These are phyloP conservation scores for Taphrina wiesneri DNA, from an alignment of 1,139 yeast genomes.

Conservation along the genomic window DNA sequence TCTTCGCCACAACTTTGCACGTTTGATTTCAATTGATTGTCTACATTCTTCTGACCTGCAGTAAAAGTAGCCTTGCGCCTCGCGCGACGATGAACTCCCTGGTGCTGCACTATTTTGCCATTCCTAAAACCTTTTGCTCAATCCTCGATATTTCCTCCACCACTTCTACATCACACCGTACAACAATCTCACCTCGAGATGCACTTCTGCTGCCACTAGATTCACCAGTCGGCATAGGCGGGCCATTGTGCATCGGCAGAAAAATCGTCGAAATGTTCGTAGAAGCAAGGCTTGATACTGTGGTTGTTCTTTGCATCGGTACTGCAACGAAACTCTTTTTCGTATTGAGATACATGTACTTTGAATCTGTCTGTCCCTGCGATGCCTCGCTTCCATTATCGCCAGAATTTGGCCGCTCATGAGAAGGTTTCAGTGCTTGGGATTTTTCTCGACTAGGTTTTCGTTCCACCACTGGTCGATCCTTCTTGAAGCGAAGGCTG, in stretches of 20 bases:
- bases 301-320: background rate
- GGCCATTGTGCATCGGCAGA: background rate
- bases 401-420: background rate
- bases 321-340: background rate
- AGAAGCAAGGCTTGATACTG: constrained; percentile 1
- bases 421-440: background rate
- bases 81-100: background rate
- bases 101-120: background rate
- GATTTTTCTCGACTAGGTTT: background rate
- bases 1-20: background rate
- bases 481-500: background rate
- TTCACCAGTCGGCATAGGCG: background rate
- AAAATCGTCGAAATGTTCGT: background rate
- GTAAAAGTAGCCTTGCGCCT: background rate
- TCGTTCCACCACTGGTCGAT: background rate
- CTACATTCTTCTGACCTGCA: background rate
- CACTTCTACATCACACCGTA: background rate
- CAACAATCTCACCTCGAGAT: background rate
- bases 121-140: background rate
- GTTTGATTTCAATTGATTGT: too few relatives aligned
- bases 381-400: background rate
- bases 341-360: background rate
- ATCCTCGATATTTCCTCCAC: background rate
- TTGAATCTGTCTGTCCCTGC: background rate
- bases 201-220: background rate